Base-by-base conservation (phyloP, 768 basidiomycete genomes). In the Lyophyllum decastes region DNA sequence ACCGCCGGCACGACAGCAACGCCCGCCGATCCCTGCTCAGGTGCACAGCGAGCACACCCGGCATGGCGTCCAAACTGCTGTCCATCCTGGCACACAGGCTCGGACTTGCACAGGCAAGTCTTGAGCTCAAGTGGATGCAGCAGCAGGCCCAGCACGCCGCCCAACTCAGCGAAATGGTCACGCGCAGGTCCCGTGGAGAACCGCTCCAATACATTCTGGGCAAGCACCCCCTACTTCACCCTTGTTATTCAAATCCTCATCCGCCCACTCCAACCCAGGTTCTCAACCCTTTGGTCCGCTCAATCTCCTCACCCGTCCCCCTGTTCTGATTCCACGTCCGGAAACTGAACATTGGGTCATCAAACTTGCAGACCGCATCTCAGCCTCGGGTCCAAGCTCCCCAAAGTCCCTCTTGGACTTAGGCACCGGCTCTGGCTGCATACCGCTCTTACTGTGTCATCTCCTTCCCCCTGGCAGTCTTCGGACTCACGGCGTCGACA, bases 161-260 rank as follows among this genome's bases (percentile, higher is more conserved):
- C 21, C 52, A 71, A 48, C 73, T 80, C 30, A 47, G 70, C 9
- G 66, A 73, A 25, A 80, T 89, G 78, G 78, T 95, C 38, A 66
- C 70, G 17, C 81, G 90, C 19, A 76, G 94, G 62, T 66, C 80
- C 26, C 59, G 63, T 16, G 90, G 91, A 11, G 92, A 94, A 72
- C 94, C 94, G 0, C 77, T 97, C 17, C 93, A 95, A 70, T 97
- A 95, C 71, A 92, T 97, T 64, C 78, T 97, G 50, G 94, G 94
- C 90, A 69, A 55, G 76, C 75, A 55, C 44, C 33, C 51, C n/a
- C 49, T 49, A 40, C 54, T 58, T 57, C 49, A 62, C 55, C 57
- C 57, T 56, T 45, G 41, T 45, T 57, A 52, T 62, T 52, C 58
- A 44, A n/a, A 48, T 30, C 47, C 56, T 53, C 44, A 55, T 27